Evolutionary conservation across 2,329 filamentous ascomycete species (phyloP), one percentile per base, ranked within the genome.

Genomic region (Pseudocercospora cruenta): DNA sequence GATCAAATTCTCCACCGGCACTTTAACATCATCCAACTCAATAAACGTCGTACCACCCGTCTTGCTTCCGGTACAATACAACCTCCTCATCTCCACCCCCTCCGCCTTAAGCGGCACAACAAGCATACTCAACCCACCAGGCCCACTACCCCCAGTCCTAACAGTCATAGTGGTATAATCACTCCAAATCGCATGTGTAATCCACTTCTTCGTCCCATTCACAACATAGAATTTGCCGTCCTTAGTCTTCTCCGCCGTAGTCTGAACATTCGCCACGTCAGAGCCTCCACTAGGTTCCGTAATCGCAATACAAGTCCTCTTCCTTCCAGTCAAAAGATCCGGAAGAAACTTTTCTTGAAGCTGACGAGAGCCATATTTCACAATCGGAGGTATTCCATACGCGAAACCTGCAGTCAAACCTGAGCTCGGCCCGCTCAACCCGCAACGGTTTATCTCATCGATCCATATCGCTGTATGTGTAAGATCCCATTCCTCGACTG

Each of bases 181-280:
- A 7, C 85, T 82, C 88, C 88, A 91, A 63, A 91, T 87, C 4
- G 88, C 90, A 72, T 90, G 91, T 0, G 88, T 91, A 73, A 91
- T 91, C 90, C 90, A 93, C 80, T 93, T 93, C 84, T 93, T 92
- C 0, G 85, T 83, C 12, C 90, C 90, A 66, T 91, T 92, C 51
- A 93, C 79, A 53, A 92, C 83, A 74, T 90, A 93, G 72, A 86
- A 79, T 74, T 87, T 88, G 8, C 90, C 90, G 73, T 90, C 87
- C 0, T 82, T 74, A 2, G 82, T 85, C 76, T 88, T 88, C 8
- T 77, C 81, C 3, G 90, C 90, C 0, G 87, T 91, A 0, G 90
- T 92, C 2, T 84, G 83, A 69, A 93, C 90, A 73, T 89, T 90
- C 8, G 89, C 88, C 1, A 93, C 91, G 74, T 93, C 90, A 60